Conservation (phyloP, 306 rosid genomes). For the Cicer arietinum region DNA sequence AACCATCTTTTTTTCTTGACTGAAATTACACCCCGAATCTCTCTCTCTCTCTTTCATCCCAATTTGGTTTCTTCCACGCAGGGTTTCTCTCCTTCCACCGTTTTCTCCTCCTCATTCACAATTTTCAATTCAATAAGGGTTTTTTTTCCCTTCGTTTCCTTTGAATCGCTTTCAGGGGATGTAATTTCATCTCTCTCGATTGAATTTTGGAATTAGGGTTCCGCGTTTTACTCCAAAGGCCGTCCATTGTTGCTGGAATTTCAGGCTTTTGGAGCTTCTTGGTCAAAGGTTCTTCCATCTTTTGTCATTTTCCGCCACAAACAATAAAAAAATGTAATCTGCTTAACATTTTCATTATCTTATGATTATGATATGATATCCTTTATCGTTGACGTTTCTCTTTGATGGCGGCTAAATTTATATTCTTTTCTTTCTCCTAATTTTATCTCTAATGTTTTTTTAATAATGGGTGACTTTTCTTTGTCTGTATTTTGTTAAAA, state of each 20-base stretch:
- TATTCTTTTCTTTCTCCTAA: constrained; percentile 39
- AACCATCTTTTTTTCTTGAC: not conserved
- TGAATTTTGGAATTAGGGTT: constrained; percentile 42
- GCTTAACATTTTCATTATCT: not conserved
- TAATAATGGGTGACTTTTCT: constrained; percentile 29
- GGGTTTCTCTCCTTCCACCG: constrained; percentile 36
- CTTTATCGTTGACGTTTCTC: constrained; percentile 39
- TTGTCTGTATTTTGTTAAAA: not conserved
- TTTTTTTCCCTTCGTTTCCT: not conserved
- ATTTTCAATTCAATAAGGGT: not conserved
- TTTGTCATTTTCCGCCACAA: constrained; percentile 15
- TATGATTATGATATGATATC: constrained; percentile 1
- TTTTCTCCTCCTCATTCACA: constrained; percentile 29
- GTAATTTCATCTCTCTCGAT: constrained; percentile 24
- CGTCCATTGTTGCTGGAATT: constrained; percentile 34
- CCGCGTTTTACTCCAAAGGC: constrained; percentile 45
- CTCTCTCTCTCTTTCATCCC: not conserved
- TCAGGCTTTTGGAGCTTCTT: constrained; percentile 44
- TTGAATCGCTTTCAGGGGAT: not conserved
- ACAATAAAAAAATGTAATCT: constrained; percentile 31
- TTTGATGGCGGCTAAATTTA: constrained; percentile 48
- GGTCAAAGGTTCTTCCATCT: constrained; percentile 20
- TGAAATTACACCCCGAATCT: not conserved
- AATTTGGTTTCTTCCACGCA: constrained; percentile 19
- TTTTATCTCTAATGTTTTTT: constrained; percentile 31